Base-by-base conservation (phyloP, 1,139 yeast genomes). In the Yamadazyma sp. region DNA sequence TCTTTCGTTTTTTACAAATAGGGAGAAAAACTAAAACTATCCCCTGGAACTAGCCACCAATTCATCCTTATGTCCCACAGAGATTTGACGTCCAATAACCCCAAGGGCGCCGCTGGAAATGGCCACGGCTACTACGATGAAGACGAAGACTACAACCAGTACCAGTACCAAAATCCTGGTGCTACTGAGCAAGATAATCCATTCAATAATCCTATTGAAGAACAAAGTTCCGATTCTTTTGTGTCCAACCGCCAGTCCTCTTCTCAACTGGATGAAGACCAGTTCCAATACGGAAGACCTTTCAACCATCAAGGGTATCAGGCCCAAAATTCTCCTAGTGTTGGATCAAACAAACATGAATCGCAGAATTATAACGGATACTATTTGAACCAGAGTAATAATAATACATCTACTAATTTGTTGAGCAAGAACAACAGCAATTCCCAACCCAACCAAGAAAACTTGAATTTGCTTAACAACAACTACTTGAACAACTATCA, bases 381-480 rank as follows among this genome's bases (percentile, higher is more conserved):
- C 51, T 70, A 72, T 50, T 35, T 40, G 23, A 59, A 65, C 11
- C 63, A 64, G 28, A 42, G 45, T 29, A 39, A 35, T 15, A 65
- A 63, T 40, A 75, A 71, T 23, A 70, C 76, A 9, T 59, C 70
- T 2, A 59, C 76, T 25, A 67, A 69, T 47, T 56, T 68, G 38
- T 59, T 69, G 38, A 59, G 40, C 11, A 44, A 44, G 29, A 33
- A 40, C 16, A 37, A 41, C 24, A 65, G 59, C 37, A 59, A 48
- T 22, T 35, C 45, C 9, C 42, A 47, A 18, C 10, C 40, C 16
- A 33, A 37, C 25, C 46, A 39, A 14, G 42, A 45, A 27, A 43
- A 46, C 33, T 39, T 47, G 25, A 49, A 49, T 38, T 37, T 42
- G 21, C 41, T 46, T 15, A 49, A 49, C 31, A 39, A 38, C 23